Base-by-base conservation (phyloP, 1,284 basidiomycete species). In the Austroboletus rostrupii region DNA sequence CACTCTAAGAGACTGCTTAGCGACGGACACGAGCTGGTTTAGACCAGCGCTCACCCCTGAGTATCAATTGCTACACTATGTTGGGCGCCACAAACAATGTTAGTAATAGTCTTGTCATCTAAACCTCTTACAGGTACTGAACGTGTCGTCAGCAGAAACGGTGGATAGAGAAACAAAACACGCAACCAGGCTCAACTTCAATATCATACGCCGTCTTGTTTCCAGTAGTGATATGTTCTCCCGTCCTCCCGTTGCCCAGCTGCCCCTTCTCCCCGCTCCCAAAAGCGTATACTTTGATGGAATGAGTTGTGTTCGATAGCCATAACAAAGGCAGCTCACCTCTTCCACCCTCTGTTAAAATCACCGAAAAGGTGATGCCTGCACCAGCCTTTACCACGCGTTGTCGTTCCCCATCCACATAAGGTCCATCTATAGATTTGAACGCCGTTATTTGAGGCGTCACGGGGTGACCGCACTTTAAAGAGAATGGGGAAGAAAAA, bases 241-340 rank as follows among this genome's bases (percentile, higher is more conserved):
- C 92, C 0, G 92, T 93, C 50, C 82, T 81, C 14, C 94, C 94
- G 61, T 93, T 95, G 1, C 93, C 95, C 0, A 97, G 76, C 59
- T 97, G 92, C 2, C 95, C 95, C 57, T 91, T 85, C 69, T 97
- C 92, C n/a, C 85, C 89, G 48, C 89, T 93, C 32, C 95, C 95
- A 56, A 92, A 85, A 0, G 92, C 80, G 63, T 89, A 97, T 3
- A 97, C 90, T 85, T 55, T 39, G 23, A 26, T 26, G 23, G 9
- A 26, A 26, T 26, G 6, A 26, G 23, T 26, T 26, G 23, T 8
- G 23, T 26, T 26, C 23, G 9, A 26, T 26, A 26, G 1, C 23
- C 16, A n/a, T 21, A 52, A 33, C 39, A 33, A 40, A 23, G 43
- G 52, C 46, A 21, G 9, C 68, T 38, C 57, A 85, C 87, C 80